Conservation (phyloP, 495 filamentous ascomycete genomes). For the Penicillium verhagenii region DNA sequence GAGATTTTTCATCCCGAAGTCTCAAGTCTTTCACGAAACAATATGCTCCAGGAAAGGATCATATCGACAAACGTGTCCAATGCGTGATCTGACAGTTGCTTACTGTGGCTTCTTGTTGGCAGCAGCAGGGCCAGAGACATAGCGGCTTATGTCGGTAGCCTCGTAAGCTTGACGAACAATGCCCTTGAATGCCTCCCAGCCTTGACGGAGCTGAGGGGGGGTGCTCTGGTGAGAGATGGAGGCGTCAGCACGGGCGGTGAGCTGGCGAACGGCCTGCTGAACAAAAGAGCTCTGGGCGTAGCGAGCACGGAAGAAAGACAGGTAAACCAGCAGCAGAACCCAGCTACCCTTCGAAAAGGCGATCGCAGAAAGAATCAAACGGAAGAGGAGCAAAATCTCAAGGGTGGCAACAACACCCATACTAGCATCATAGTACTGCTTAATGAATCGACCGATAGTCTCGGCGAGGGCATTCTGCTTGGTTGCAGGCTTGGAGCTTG, state of each 20-base stretch:
- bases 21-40: background rate
- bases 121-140: conserved; percentile 52
- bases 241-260: conserved; percentile 75
- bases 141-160: conserved; percentile 72
- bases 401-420: conserved; percentile 79
- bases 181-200: conserved; percentile 81
- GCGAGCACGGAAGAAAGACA: conserved; percentile 86
- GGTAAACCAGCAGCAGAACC: conserved; percentile 82
- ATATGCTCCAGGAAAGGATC: background rate
- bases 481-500: conserved; percentile 53
- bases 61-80: background rate
- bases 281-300: conserved; percentile 91
- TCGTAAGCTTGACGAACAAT: conserved; percentile 69
- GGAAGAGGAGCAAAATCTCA: conserved; percentile 78
- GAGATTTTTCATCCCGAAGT: background rate
- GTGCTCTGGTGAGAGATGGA: conserved; percentile 81
- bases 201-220: conserved; percentile 77
- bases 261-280: conserved; percentile 69
- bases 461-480: conserved; percentile 71
- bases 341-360: conserved; percentile 88
- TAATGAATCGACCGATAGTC: conserved; percentile 86
- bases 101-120: conserved; percentile 60
- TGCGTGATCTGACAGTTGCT: conserved; percentile 4
- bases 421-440: conserved; percentile 90
- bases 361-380: conserved; percentile 73